A percentile compares a stretch with the other conserved stretches of the same genome.
These are phyloP conservation scores for Saccharomycopsis fibuligera DNA, from an alignment of 805 yeast species.

Conservation along the genomic window DNA sequence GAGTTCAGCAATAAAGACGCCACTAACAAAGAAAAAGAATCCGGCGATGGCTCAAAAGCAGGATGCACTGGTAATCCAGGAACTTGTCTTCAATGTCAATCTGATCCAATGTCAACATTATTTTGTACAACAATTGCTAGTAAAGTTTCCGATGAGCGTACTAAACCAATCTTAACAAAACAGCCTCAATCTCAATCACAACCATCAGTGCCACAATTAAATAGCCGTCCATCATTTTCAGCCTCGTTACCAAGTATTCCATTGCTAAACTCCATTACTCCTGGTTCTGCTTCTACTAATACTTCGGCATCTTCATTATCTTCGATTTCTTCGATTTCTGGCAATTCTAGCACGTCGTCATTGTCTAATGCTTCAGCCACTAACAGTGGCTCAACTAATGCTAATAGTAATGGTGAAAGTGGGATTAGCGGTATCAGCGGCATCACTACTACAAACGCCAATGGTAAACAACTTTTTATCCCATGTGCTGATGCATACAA, in stretches of 20 bases:
- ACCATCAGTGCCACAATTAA: not conserved
- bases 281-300: not conserved
- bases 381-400: not conserved
- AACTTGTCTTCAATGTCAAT: constrained; percentile 74
- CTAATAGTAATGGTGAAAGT: not conserved
- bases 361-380: not conserved
- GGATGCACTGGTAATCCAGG: constrained; percentile 88
- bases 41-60: not conserved
- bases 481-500: constrained; percentile 90
- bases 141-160: constrained; percentile 24
- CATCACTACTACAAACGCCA: too few relatives aligned
- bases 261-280: not conserved
- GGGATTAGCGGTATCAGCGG: constrained; percentile 1
- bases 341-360: too few relatives aligned
- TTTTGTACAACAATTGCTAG: constrained; percentile 84
- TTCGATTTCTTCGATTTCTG: not conserved
- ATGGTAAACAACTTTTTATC: constrained; percentile 47
- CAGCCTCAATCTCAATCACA: too few relatives aligned
- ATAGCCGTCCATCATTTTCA: not conserved
- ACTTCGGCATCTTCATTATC: not conserved
- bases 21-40: not conserved
- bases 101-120: constrained; percentile 80
- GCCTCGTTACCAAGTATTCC: not conserved
- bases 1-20: too few relatives aligned
- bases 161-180: constrained; percentile 5